Conservation (phyloP, 192 early-diverging fungal species). For the Coemansia sp. region DNA sequence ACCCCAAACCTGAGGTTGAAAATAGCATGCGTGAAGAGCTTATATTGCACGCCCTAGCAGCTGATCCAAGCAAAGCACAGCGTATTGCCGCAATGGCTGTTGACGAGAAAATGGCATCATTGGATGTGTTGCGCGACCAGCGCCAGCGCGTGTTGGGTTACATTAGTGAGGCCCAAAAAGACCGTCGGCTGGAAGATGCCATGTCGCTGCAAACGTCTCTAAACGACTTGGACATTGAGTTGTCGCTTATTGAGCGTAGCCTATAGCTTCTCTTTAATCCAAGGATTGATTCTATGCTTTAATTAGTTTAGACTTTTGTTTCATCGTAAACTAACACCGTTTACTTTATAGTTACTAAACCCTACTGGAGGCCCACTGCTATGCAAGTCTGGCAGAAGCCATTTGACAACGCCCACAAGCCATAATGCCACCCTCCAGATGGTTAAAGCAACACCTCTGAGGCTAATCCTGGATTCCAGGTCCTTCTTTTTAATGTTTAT, state of each 20-base stretch:
- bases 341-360: too few relatives aligned
- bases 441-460: too few relatives aligned
- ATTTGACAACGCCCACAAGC: too few relatives aligned
- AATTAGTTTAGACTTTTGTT: not conserved
- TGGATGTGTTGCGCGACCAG: constrained; percentile 72
- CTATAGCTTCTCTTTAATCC: constrained; percentile 6
- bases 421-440: too few relatives aligned
- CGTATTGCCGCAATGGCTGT: constrained; percentile 16
- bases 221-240: constrained; percentile 64
- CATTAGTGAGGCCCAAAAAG: constrained; percentile 62
- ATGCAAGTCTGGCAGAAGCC: too few relatives aligned
- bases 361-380: too few relatives aligned
- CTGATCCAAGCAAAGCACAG: constrained; percentile 19
- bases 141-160: constrained; percentile 61
- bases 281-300: not conserved
- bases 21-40: constrained; percentile 1
- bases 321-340: too few relatives aligned
- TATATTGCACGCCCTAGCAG: constrained; percentile 13
- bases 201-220: constrained; percentile 63
- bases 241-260: constrained; percentile 52
- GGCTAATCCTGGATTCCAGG: too few relatives aligned
- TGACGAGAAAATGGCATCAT: constrained; percentile 36
- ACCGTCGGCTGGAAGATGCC: constrained; percentile 73
- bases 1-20: not conserved
- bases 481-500: too few relatives aligned